Base-by-base conservation (phyloP, 331 rosid species). In the Arachis monticola region DNA sequence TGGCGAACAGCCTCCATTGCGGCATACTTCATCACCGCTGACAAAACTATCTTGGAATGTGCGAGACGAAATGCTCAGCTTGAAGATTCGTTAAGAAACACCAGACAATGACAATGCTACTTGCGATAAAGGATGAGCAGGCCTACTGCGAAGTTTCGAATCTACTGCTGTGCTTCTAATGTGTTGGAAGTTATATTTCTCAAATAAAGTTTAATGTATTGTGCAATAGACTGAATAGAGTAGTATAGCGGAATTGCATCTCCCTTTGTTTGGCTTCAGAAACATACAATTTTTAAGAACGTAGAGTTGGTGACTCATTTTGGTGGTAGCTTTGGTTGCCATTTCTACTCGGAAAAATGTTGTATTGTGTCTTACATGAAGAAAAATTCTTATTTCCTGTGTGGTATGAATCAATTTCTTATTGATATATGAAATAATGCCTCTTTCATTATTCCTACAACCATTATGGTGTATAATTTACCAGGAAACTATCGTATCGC, bases 1-100 rank as follows among this genome's bases (percentile, higher is more conserved):
- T 89, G 79, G 59, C 77, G 81, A 72, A 83, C 95, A 92, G 98
- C 91, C 56, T 76, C 95, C 27, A 83, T 90, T 73, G 90, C 96
- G 4, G 69, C 93, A 3, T 90, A 84, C 77, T 92, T 90, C 89
- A 88, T 92, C 71, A 85, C 92, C 14, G 90, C 91, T 14, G 96
- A 90, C 82, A 90, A 88, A 82, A 87, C 88, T 7, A 92, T 88
- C 81, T 75, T 92, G 78, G 91, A 82, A 69, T 90, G 98, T 84
- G 98, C 98, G 8, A 80, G 98, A 85, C 87, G 59, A 77, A 92
- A 90, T 81, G 77, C 96, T 1, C 84, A 6, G 80, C 83, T 90
- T 76, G 77, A 90, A 84, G 68, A 84, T 11, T 57, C 91, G 57
- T 78, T 90, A 73, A 84, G 85, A 61, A 86, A 82, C 68, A 22